Conservation (phyloP, 441 rosid genomes). For the Pelargonium citronellum region DNA sequence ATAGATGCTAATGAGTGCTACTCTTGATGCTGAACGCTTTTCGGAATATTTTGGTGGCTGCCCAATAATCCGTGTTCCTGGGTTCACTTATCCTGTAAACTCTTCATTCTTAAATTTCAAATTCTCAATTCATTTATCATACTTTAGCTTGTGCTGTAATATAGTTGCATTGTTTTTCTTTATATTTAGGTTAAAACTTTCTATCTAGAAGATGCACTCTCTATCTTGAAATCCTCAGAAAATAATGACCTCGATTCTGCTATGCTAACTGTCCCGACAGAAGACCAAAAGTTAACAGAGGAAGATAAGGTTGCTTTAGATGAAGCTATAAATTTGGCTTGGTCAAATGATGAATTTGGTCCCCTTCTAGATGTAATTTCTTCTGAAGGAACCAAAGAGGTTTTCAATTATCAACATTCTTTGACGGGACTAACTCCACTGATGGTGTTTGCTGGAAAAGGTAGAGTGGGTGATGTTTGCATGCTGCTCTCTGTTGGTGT, state of each 20-base stretch:
- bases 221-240: conserved; percentile 54
- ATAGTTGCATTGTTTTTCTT: conserved; percentile 16
- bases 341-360: conserved; percentile 80
- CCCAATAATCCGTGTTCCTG: conserved; percentile 82
- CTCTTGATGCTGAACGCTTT: conserved; percentile 88
- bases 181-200: conserved; percentile 62
- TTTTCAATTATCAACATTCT: conserved; percentile 72
- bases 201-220: conserved; percentile 78
- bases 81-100: conserved; percentile 86
- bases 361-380: conserved; percentile 67
- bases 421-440: conserved; percentile 64
- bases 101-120: conserved; percentile 17
- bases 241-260: conserved; percentile 52
- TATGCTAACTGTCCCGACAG: conserved; percentile 27
- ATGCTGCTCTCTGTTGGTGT: conserved; percentile 79
- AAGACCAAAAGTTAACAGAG: conserved; percentile 45
- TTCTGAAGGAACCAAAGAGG: conserved; percentile 45
- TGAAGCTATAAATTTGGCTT: conserved; percentile 78
- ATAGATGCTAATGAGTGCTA: conserved; percentile 97
- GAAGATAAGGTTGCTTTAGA: conserved; percentile 71
- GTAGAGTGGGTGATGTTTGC: conserved; percentile 75
- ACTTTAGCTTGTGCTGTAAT: conserved; percentile 18
- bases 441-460: conserved; percentile 89
- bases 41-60: conserved; percentile 95
- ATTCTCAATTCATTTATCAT: conserved; percentile 5